Percentiles rank a stretch among this genome's conserved stretches.
These are phyloP conservation scores for Lactifluus pinguis DNA, from an alignment of 768 basidiomycete genomes.

Conservation along the genomic window DNA sequence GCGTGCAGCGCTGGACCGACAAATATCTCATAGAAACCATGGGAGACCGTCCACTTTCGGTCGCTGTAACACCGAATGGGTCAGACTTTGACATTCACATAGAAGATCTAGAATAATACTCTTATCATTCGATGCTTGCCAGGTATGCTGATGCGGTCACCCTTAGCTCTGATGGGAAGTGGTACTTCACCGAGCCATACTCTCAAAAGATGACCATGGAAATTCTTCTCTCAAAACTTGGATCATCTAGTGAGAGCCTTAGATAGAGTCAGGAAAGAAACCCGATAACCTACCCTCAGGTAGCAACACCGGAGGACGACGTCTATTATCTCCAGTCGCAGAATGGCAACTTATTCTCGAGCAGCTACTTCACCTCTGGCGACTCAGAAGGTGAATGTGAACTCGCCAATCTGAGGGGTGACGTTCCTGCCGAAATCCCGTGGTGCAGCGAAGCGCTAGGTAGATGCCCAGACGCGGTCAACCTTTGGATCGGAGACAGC, in stretches of 20 bases:
- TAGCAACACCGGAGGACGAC: conserved; percentile 21
- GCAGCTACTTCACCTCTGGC: conserved; percentile 30
- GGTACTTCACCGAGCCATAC: conserved; percentile 72
- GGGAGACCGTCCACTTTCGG: conserved; percentile 47
- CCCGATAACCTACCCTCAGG: not conserved
- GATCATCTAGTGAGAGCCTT: not conserved
- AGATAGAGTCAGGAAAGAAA: not conserved
- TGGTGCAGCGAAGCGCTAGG: conserved; percentile 79
- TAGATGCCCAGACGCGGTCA: conserved; percentile 75
- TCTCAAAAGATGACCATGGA: conserved; percentile 59
- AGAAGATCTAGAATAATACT: not conserved
- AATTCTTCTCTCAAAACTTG: conserved; percentile 39
- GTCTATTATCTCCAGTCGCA: conserved; percentile 82
- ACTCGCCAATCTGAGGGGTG: conserved; percentile 49
- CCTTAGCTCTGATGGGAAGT: conserved; percentile 38
- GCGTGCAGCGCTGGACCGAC: conserved; percentile 52
- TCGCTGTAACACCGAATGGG: conserved; percentile 84
- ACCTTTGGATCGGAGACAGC: conserved; percentile 83
- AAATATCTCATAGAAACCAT: conserved; percentile 50
- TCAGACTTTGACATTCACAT: conserved; percentile 25
- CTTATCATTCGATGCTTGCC: conserved; percentile 11
- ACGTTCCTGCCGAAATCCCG: conserved; percentile 57
- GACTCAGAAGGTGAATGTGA: conserved; percentile 39
- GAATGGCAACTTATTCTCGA: conserved; percentile 76
- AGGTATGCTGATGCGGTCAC: conserved; percentile 75